These are phyloP conservation scores for Anthostomella pinea DNA, from an alignment of 2,329 filamentous ascomycete genomes.

Conservation along the genomic window DNA sequence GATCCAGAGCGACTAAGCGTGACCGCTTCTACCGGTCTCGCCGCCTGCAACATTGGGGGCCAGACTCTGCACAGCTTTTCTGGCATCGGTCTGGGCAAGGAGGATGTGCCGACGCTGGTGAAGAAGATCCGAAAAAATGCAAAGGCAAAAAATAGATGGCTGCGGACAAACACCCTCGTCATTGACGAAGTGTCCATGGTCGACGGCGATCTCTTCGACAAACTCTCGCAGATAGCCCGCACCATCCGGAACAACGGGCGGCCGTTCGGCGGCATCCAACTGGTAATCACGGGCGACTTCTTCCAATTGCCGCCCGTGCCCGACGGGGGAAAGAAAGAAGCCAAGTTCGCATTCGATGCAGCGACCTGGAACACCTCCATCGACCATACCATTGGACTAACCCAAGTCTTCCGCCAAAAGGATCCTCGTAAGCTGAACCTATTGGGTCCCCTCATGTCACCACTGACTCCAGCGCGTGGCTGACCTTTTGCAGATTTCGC, in stretches of 20 bases:
- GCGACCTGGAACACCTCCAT: constrained; percentile 89
- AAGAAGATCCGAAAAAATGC: constrained; percentile 88
- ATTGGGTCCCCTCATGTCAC: too few relatives aligned
- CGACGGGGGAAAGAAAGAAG: constrained; percentile 61
- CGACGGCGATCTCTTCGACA: constrained; percentile 94
- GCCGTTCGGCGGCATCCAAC: constrained; percentile 92
- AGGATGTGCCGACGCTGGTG: constrained; percentile 73
- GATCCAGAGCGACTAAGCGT: constrained; percentile 87
- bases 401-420: constrained; percentile 93
- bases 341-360: constrained; percentile 92
- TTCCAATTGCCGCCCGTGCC: constrained; percentile 96
- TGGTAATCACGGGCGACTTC: constrained; percentile 95
- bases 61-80: constrained; percentile 95
- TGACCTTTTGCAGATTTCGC: constrained; percentile 80
- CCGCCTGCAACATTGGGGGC: constrained; percentile 94
- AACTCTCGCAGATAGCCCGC: constrained; percentile 84
- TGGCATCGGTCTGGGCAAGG: constrained; percentile 93
- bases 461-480: too few relatives aligned
- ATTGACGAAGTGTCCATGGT: constrained; percentile 99
- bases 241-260: constrained; percentile 84
- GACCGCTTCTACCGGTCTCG: constrained; percentile 91
- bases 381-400: constrained; percentile 91
- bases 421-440: constrained; percentile 57
- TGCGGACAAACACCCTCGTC: constrained; percentile 81
- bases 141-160: constrained; percentile 86